Percentiles rank a stretch among this genome's conserved stretches.
phyloP scores from a whole-genome alignment of 2,329 filamentous ascomycete genomes.

The Pseudogymnoascus sp. region DNA sequence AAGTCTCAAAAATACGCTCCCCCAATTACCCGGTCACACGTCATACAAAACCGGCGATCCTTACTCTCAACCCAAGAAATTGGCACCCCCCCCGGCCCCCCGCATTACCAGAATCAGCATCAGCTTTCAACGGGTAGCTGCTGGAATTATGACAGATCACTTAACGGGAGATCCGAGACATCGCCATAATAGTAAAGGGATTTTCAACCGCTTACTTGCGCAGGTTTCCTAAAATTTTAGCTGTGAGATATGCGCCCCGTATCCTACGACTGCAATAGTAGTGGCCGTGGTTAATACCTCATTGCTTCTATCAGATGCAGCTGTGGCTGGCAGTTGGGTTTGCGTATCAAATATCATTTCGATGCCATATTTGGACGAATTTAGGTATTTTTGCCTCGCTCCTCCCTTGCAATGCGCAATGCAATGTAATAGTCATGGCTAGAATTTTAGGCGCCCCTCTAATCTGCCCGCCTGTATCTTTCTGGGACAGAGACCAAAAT shows the following conservation, averaged over 20 bases:
- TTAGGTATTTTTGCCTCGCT: too few relatives aligned
- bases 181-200: too few relatives aligned
- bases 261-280: background rate
- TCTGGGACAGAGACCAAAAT: background rate
- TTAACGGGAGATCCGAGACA: too few relatives aligned
- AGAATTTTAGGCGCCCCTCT: background rate
- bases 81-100: too few relatives aligned
- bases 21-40: too few relatives aligned
- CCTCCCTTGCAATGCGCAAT: too few relatives aligned
- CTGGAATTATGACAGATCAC: too few relatives aligned
- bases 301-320: background rate
- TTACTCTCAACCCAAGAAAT: too few relatives aligned
- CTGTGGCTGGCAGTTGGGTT: background rate
- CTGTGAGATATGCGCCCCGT: background rate
- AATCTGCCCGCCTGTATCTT: background rate
- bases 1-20: too few relatives aligned
- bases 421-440: background rate
- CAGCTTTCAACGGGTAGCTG: too few relatives aligned
- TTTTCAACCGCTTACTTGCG: background rate
- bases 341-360: background rate
- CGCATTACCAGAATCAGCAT: too few relatives aligned
- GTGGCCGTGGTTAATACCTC: background rate
- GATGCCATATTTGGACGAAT: background rate
- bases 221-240: background rate
- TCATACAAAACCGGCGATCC: too few relatives aligned